Conservation (phyloP, 805 yeast genomes). For the Candida mattraensis region DNA sequence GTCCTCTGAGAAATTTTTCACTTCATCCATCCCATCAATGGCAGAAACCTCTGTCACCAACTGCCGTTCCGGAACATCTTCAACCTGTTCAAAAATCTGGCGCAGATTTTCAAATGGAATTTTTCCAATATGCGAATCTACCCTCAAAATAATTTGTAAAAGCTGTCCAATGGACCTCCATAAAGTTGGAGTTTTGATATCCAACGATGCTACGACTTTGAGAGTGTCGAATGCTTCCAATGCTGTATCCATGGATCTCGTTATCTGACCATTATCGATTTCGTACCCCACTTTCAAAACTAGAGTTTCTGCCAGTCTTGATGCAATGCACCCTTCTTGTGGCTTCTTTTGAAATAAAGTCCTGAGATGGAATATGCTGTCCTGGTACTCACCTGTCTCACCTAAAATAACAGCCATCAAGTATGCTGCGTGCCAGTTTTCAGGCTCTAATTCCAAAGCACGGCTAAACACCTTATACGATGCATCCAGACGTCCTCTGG, state of each 20-base stretch:
- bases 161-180: slow-evolving; percentile 71
- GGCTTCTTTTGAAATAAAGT: slow-evolving; percentile 41
- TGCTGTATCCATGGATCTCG: slow-evolving; percentile 57
- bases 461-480: slow-evolving; percentile 77
- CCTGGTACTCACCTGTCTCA: slow-evolving; percentile 63
- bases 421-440: slow-evolving; percentile 62
- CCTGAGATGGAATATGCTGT: slow-evolving; percentile 51
- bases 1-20: slow-evolving; percentile 29
- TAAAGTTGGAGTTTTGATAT: slow-evolving; percentile 45
- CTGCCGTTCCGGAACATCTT: slow-evolving; percentile 1
- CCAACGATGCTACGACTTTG: slow-evolving; percentile 13
- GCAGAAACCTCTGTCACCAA: slow-evolving; percentile 9
- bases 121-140: slow-evolving; percentile 51
- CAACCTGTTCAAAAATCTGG: slow-evolving; percentile 29
- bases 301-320: slow-evolving; percentile 57
- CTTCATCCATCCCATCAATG: slow-evolving; percentile 4
- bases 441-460: slow-evolving; percentile 54
- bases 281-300: slow-evolving; percentile 54
- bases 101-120: slow-evolving; percentile 46
- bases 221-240: slow-evolving; percentile 37
- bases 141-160: slow-evolving; percentile 48
- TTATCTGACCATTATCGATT: slow-evolving; percentile 60
- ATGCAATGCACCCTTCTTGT: slow-evolving; percentile 48
- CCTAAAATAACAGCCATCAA: slow-evolving; percentile 66
- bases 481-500: slow-evolving; percentile 84